phyloP scores from a whole-genome alignment of 2,329 filamentous ascomycete genomes.

The Plenodomus lindquistii region DNA sequence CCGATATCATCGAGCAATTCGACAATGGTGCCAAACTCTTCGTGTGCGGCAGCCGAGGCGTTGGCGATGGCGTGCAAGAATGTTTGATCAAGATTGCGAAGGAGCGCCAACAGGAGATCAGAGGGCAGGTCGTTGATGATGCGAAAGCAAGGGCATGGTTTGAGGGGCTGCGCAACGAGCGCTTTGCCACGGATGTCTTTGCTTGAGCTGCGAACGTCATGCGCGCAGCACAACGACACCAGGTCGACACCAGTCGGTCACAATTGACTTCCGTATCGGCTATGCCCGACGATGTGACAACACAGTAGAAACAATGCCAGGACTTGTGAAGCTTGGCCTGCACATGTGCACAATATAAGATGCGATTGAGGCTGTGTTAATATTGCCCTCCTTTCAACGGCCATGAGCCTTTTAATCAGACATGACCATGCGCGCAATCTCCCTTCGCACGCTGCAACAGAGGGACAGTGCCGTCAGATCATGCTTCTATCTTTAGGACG shows the following conservation, averaged over 20 bases:
- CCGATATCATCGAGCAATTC: constrained; percentile 52
- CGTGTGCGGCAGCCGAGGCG: constrained; percentile 63
- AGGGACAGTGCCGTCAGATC: not conserved
- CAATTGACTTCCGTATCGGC: no score
- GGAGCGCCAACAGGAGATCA: constrained; percentile 46
- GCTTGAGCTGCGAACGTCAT: not conserved
- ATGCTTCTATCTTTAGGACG: not conserved
- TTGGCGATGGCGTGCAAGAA: constrained; percentile 52
- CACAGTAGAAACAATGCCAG: no score
- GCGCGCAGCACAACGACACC: no score
- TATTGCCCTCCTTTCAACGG: not conserved
- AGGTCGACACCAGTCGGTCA: no score
- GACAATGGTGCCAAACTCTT: constrained; percentile 60
- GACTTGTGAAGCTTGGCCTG: no score
- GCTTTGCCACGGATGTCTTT: constrained; percentile 17
- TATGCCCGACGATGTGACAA: no score
- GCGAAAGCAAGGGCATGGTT: constrained; percentile 53
- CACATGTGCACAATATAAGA: not conserved
- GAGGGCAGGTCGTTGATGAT: constrained; percentile 43
- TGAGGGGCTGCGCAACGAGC: constrained; percentile 49
- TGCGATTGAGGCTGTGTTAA: not conserved
- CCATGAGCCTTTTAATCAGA: not conserved
- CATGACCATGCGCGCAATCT: not conserved
- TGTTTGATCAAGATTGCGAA: constrained; percentile 49
- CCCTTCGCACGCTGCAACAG: not conserved